These are phyloP conservation scores for Leccinum solheimii DNA, from an alignment of 1,284 basidiomycete genomes.

Conservation along the genomic window DNA sequence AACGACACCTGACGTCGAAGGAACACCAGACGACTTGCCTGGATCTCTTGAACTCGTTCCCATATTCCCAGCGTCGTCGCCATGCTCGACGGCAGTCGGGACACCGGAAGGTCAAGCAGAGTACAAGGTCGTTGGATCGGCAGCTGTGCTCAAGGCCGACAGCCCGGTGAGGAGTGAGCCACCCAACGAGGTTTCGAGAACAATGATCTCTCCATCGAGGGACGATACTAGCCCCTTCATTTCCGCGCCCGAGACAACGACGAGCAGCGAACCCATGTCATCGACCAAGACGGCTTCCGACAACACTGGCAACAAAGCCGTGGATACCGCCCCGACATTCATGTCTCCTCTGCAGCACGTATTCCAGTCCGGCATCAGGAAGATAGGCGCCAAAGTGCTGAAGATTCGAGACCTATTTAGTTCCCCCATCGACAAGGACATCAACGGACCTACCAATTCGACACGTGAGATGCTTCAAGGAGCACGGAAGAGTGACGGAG, in stretches of 20 bases:
- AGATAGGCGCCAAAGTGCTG: neutral
- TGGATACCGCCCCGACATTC: neutral
- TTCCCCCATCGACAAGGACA: neutral
- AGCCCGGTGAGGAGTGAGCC: neutral
- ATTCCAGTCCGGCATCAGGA: neutral
- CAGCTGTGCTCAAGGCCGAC: neutral
- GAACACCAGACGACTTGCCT: neutral
- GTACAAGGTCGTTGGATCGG: neutral
- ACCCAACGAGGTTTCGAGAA: neutral
- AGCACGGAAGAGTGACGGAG: neutral
- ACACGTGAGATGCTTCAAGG: neutral
- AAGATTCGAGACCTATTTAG: slow-evolving; percentile 2
- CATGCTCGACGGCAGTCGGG: neutral
- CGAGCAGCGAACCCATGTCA: neutral
- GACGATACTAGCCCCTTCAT: neutral
- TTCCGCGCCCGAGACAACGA: neutral
- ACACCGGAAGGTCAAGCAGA: neutral
- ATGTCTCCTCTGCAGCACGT: neutral
- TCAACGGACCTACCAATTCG: neutral
- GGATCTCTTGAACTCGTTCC: neutral
- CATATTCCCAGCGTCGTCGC: neutral
- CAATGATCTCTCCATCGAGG: neutral
- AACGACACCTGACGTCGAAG: neutral
- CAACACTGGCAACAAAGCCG: neutral
- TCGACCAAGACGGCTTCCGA: neutral